Conservation (phyloP, 2,329 filamentous ascomycete species). For the Cladosporium sp. region DNA sequence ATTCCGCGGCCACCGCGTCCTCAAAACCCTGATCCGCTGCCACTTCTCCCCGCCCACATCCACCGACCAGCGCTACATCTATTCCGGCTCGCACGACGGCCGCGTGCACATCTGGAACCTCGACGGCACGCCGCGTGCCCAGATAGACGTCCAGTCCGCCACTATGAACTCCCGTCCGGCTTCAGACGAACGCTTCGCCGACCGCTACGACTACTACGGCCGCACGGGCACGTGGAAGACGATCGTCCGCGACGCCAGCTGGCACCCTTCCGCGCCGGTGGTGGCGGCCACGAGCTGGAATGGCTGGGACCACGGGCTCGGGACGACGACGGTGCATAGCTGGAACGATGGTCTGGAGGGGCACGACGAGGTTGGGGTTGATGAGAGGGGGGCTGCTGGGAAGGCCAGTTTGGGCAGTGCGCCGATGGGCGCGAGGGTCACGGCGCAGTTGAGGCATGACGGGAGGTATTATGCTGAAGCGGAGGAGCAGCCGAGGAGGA, state of each 20-base stretch:
- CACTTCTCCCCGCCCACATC: conserved; percentile 88
- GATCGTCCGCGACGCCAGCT: conserved; percentile 83
- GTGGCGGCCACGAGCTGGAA: conserved; percentile 87
- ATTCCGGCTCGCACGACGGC: conserved; percentile 86
- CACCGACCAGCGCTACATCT: conserved; percentile 89
- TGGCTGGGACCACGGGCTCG: conserved; percentile 69
- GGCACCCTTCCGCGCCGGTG: conserved; percentile 83
- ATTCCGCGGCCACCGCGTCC: conserved; percentile 84
- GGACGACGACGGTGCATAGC: conserved; percentile 75
- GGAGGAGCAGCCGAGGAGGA: conserved; percentile 23
- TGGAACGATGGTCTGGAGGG: conserved; percentile 65
- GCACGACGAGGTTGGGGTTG: conserved; percentile 60
- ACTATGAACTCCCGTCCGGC: conserved; percentile 64
- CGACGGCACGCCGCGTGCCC: conserved; percentile 76
- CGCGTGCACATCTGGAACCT: conserved; percentile 91
- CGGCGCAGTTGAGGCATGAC: conserved; percentile 57
- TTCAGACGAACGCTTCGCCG: conserved; percentile 53
- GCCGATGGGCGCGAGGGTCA: conserved; percentile 59
- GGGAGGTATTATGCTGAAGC: conserved; percentile 44
- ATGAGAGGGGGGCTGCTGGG: conserved; percentile 34
- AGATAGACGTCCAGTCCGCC: conserved; percentile 72
- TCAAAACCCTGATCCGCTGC: conserved; percentile 88
- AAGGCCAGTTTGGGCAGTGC: conserved; percentile 29
- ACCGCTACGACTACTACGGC: conserved; percentile 59
- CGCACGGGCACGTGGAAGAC: conserved; percentile 66